Conservation (phyloP, 2,329 filamentous ascomycete species). For the Fusarium floridanum region DNA sequence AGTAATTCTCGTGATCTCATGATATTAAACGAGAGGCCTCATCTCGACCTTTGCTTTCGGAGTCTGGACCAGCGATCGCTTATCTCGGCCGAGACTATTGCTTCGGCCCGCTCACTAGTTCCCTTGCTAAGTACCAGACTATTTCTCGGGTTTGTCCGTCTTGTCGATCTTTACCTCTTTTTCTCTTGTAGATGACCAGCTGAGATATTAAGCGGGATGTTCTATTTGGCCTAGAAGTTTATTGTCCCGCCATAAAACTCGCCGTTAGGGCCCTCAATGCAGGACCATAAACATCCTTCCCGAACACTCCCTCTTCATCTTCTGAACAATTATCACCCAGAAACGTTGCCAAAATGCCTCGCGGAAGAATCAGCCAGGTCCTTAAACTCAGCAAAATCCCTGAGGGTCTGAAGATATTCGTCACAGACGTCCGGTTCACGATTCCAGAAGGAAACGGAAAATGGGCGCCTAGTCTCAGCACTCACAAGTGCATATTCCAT, state of each 20-base stretch:
- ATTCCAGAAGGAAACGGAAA: neutral
- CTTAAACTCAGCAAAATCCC: neutral
- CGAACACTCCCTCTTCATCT: neutral
- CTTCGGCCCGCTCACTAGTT: constrained; percentile 14
- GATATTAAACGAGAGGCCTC: neutral
- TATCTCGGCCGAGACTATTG: constrained; percentile 2
- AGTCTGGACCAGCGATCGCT: neutral
- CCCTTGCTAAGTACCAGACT: neutral
- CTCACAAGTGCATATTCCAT: neutral
- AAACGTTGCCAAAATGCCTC: neutral
- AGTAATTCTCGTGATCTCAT: neutral
- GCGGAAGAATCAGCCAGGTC: neutral
- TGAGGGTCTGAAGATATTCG: neutral
- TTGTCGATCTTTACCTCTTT: neutral
- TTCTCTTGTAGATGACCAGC: neutral
- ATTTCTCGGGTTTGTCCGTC: neutral
- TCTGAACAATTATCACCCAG: neutral
- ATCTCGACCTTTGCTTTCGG: neutral
- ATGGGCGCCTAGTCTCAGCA: neutral
- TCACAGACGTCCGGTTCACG: neutral
- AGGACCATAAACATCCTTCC: neutral
- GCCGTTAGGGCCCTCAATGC: too few relatives aligned
- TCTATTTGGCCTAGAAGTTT: neutral
- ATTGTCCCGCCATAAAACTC: neutral
- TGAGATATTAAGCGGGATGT: neutral